A percentile compares a stretch with the other conserved stretches of the same genome.
Evolutionary conservation across 257 asterid species (phyloP).

Genomic region (Echites panduratus): DNA sequence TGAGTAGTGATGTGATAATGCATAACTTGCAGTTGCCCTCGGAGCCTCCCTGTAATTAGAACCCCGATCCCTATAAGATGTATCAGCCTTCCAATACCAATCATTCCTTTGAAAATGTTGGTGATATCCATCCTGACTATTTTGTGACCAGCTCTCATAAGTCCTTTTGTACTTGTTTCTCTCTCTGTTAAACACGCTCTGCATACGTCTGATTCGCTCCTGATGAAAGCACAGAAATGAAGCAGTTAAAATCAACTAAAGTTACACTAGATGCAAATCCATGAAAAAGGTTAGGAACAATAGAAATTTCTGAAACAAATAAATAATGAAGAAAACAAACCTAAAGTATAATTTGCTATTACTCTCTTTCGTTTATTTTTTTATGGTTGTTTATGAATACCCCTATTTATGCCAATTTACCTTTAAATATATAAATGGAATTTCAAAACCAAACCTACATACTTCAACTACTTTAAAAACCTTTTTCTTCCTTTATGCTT

Average conservation of each 20-base stretch:
- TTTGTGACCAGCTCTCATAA: constrained; percentile 82
- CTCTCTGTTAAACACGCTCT: constrained; percentile 80
- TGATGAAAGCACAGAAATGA: constrained; percentile 25
- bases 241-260: constrained; percentile 14
- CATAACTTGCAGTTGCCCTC: constrained; percentile 34
- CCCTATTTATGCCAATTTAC: background rate
- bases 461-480: too few species aligned
- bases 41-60: constrained; percentile 52
- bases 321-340: background rate
- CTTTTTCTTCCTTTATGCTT: background rate
- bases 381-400: too few species aligned
- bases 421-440: background rate
- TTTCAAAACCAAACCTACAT: background rate
- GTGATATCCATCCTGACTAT: constrained; percentile 58
- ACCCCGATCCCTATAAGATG: constrained; percentile 47
- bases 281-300: constrained; percentile 1
- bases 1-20: constrained; percentile 75
- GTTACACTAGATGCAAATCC: background rate
- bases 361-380: too few species aligned
- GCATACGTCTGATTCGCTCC: constrained; percentile 97
- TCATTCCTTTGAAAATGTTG: constrained; percentile 85
- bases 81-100: constrained; percentile 88
- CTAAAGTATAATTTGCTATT: background rate
- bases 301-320: background rate
- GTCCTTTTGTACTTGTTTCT: constrained; percentile 63